Evolutionary conservation across 768 basidiomycete species (phyloP), one percentile per base, ranked within the genome.

Genomic region (Russula abietina): DNA sequence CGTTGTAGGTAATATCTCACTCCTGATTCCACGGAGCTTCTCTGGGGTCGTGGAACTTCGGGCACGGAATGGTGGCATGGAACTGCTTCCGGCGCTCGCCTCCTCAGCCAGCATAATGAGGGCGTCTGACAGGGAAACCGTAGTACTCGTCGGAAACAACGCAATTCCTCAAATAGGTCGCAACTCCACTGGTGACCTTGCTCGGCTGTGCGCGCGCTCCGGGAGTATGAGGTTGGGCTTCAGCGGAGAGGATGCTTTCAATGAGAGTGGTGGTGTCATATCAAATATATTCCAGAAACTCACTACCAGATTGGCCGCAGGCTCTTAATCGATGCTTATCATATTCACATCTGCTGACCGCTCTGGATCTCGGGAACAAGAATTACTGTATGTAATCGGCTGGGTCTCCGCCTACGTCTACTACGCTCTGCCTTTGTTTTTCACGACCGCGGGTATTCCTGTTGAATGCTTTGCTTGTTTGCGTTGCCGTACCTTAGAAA

Each of bases 21-120:
- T 66, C 55, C 57, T 66, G 41, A 55, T 66, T n/a, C 65, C 65
- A 52, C 65, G 62, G 57, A 65, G 26, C 54, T 66, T 60, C 55
- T 55, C 58, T 41, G 62, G 65, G 33, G 3, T 65, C 32, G 54
- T 65, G 48, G 62, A 65, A 38, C 57, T 66, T 33, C 63, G 62
- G 11, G 53, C 57, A 10, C 58, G 43, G 45, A 55, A 33, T 39
- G 65, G 65, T 30, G 49, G 52, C 45, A 38, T 60, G 24, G 49
- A 59, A 17, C 41, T 60, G 38, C 62, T 66, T 38, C 62, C 62
- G 46, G 54, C 49, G 48, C 65, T 66, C 16, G 57, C 49, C n/a
- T n/a, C 63, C 0, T 50, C 43, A 32, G 54, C 10, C n/a, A 38
- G 50, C 17, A 36, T 65, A 12, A 33, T 65, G 52, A 55, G 36